These are phyloP conservation scores for Wickerhamomyces queroliae DNA, from an alignment of 805 yeast species.

Conservation along the genomic window DNA sequence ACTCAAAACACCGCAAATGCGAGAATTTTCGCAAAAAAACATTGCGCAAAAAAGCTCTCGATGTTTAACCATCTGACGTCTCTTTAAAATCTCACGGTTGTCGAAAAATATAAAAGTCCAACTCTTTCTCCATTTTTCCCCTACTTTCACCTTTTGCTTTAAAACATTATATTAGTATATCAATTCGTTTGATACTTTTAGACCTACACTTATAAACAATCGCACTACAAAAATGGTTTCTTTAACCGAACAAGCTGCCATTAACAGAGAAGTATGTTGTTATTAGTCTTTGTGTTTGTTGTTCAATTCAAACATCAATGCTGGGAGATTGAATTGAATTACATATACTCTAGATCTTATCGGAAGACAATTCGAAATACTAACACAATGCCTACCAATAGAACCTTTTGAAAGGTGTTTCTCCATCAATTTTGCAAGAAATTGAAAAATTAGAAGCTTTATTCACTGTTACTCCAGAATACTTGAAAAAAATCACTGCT, in stretches of 20 bases:
- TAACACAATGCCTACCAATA: constrained; percentile 2
- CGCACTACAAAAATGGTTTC: constrained; percentile 3
- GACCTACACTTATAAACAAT: not conserved
- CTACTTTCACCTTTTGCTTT: not conserved
- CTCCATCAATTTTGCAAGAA: constrained; percentile 54
- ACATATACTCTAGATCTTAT: not conserved
- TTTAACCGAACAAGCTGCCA: constrained; percentile 5
- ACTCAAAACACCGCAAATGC: no score
- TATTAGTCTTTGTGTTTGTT: constrained; percentile 1
- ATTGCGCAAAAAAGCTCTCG: not conserved
- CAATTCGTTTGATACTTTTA: not conserved
- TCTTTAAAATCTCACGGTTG: not conserved
- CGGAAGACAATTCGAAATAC: no score
- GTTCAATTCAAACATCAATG: no score
- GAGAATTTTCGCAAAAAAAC: not conserved
- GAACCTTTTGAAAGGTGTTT: constrained; percentile 40
- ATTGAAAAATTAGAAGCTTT: constrained; percentile 51
- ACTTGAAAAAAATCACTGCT: constrained; percentile 58
- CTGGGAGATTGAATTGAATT: not conserved
- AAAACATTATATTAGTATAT: not conserved
- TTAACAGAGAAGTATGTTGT: constrained; percentile 15
- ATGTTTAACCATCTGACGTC: constrained; percentile 1
- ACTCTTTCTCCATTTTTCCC: not conserved
- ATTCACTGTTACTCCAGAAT: constrained; percentile 57
- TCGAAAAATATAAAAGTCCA: not conserved